Base-by-base conservation (phyloP, 345 rosid species). In the Noccaea bulbosa region DNA sequence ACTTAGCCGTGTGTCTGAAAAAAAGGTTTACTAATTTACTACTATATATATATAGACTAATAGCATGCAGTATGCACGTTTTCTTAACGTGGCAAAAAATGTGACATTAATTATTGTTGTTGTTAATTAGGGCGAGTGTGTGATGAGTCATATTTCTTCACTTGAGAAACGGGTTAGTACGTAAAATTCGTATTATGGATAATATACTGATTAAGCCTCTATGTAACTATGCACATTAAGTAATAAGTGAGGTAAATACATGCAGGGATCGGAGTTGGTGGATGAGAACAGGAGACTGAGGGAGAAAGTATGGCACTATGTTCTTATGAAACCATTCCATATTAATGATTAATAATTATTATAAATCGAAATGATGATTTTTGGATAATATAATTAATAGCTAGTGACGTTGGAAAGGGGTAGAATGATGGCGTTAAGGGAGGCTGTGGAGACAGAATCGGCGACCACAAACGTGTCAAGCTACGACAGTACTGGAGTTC, bases 201-300 rank as follows among this genome's bases (percentile, higher is more conserved):
- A 2, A 60, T 9, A 41, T 61, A 43, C 54, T 41, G 55, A 70
- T 30, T 7, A 58, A 49, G 40, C 40, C 39, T 56, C 6, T 4
- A 57, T 17, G 6, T 10, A 16, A 24, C 17, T 12, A 44, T 44
- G 39, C 24, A 61, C 6, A 15, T 14, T 62, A 70, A 52, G 4
- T 27, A 27, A 7, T 67, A 48, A 37, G 5, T 66, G 54, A 41
- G 8, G n/a, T 43, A 44, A 30, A 30, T 5, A 30, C 53, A 45
- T 5, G 64, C 79, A 93, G 96, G 97, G 90, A 77, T 77, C 70
- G 55, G 76, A 77, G 55, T 73, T 93, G 84, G 77, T 82, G 91
- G 94, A 91, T 72, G 96, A 93, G 78, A 93, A 93, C 41, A 84
- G 72, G 73, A 80, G 80, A 40, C 79, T 93, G 53, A 84, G 69